Conservation (phyloP, 768 basidiomycete genomes). For the Amanita muscaria region DNA sequence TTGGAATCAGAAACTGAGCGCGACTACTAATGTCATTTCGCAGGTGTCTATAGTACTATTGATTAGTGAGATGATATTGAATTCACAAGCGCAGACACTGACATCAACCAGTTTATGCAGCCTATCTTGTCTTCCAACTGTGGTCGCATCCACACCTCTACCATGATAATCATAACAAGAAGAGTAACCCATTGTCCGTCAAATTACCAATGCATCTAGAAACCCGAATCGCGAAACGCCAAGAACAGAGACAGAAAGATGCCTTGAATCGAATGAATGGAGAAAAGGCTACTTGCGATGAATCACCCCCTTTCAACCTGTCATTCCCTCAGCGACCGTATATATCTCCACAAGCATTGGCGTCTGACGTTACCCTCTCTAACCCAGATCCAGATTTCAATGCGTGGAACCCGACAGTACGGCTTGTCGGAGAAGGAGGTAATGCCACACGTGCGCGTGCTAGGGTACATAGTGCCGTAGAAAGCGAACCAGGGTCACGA, state of each 20-base stretch:
- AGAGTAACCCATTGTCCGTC: constrained; percentile 31
- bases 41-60: constrained; percentile 72
- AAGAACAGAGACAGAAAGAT: constrained; percentile 6
- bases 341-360: constrained; percentile 13
- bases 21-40: neutral
- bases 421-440: neutral
- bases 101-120: constrained; percentile 47
- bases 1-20: neutral
- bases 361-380: constrained; percentile 13
- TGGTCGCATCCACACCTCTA: constrained; percentile 74
- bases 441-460: neutral
- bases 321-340: constrained; percentile 14
- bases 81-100: neutral
- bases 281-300: constrained; percentile 6
- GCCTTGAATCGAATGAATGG: neutral
- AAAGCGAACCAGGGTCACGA: neutral
- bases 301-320: constrained; percentile 7
- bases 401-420: neutral
- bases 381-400: constrained; percentile 7
- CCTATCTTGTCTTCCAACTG: constrained; percentile 71
- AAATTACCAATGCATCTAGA: constrained; percentile 17
- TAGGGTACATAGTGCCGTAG: neutral
- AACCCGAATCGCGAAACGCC: constrained; percentile 18
- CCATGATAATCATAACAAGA: constrained; percentile 34
- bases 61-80: constrained; percentile 42